phyloP scores from a whole-genome alignment of 129 eudicot genomes.

The Saposhnikovia divaricata region DNA sequence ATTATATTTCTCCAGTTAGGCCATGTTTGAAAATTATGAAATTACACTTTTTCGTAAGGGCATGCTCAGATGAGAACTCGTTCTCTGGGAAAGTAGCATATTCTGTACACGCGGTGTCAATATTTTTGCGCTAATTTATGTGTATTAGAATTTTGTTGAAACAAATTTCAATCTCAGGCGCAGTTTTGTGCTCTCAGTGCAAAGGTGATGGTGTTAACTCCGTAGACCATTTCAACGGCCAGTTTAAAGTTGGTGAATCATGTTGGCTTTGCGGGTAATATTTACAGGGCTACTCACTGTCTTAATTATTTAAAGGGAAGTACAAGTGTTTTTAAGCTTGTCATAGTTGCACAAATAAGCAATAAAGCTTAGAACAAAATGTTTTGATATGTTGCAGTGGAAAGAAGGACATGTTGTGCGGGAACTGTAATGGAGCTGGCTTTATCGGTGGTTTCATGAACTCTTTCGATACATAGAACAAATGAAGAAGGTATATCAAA shows the following conservation, averaged over 20 bases:
- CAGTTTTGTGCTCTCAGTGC: slow-evolving; percentile 61
- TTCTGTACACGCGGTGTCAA: no score
- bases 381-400: not conserved
- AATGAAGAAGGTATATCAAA: not conserved
- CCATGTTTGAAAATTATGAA: not conserved
- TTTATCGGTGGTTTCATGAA: slow-evolving; percentile 1
- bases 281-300: not conserved
- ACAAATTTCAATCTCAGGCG: slow-evolving; percentile 32
- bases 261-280: slow-evolving; percentile 98
- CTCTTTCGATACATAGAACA: not conserved
- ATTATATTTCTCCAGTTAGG: not conserved
- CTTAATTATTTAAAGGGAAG: not conserved
- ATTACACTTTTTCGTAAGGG: no score
- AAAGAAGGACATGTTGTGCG: slow-evolving; percentile 7
- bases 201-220: slow-evolving; percentile 69
- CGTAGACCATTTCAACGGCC: slow-evolving; percentile 71
- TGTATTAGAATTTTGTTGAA: not conserved
- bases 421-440: slow-evolving; percentile 9
- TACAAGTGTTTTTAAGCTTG: not conserved
- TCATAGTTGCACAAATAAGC: not conserved
- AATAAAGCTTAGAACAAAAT: not conserved
- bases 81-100: no score
- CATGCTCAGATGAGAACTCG: no score
- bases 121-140: no score
- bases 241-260: slow-evolving; percentile 69